Evolutionary conservation across 108 stramenopile genomes (phyloP).

Genomic region (Skeletonema potamos): DNA sequence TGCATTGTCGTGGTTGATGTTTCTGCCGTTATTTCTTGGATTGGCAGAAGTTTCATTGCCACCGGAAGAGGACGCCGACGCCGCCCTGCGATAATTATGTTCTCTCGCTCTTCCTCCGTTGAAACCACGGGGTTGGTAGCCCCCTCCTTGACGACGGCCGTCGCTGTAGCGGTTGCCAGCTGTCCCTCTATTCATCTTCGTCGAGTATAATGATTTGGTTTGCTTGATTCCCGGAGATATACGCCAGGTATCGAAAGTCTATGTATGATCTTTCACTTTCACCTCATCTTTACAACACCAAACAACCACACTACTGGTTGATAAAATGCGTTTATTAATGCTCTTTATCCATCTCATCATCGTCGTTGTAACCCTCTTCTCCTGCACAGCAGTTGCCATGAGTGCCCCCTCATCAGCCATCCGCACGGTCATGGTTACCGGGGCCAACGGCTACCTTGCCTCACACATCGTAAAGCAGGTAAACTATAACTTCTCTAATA

Average conservation of each 20-base stretch:
- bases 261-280: too few species aligned
- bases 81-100: background rate
- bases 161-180: slow-evolving; percentile 8
- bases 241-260: too few species aligned
- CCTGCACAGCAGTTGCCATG: background rate
- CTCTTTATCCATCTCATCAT: background rate
- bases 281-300: too few species aligned
- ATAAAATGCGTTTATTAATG: too few species aligned
- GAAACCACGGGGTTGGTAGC: background rate
- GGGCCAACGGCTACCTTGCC: slow-evolving; percentile 78
- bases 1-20: background rate
- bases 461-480: slow-evolving; percentile 66
- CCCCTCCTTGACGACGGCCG: background rate
- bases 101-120: background rate
- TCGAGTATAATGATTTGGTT: too few species aligned
- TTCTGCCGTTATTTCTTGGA: slow-evolving; percentile 1
- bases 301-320: too few species aligned
- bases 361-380: background rate
- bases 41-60: too few species aligned
- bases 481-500: too few species aligned
- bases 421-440: slow-evolving; percentile 55
- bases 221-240: too few species aligned
- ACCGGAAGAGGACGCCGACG: background rate
- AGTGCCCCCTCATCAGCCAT: slow-evolving; percentile 2
- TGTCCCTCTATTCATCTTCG: background rate